These are phyloP conservation scores for Eimeria praecox DNA, from an alignment of 169 alveolate genomes.

Conservation along the genomic window DNA sequence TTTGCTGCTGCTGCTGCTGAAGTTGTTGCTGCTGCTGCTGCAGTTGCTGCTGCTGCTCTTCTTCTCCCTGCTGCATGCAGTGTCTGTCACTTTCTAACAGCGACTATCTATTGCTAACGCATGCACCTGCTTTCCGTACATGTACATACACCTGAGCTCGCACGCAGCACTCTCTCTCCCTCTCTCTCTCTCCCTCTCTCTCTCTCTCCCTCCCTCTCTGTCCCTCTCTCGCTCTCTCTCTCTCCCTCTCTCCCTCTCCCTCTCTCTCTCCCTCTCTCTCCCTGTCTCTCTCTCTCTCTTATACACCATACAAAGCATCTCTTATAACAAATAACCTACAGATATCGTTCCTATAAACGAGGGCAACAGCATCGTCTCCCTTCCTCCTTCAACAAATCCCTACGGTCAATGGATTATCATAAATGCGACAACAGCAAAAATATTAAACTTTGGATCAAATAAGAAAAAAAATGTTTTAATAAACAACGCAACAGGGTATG, in stretches of 20 bases:
- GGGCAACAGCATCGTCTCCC: neutral
- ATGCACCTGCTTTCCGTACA: neutral
- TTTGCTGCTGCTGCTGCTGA: neutral
- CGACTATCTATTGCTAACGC: neutral
- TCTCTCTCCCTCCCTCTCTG: too few species aligned
- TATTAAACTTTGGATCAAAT: slow-evolving; percentile 65
- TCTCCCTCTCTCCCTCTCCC: too few species aligned
- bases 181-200: too few species aligned
- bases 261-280: too few species aligned
- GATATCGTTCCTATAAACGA: slow-evolving; percentile 59
- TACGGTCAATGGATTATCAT: slow-evolving; percentile 74
- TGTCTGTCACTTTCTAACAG: neutral
- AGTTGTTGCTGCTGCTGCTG: neutral
- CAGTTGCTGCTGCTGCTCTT: neutral
- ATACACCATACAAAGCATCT: too few species aligned
- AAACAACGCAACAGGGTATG: slow-evolving; percentile 65
- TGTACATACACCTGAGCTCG: neutral
- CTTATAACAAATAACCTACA: neutral
- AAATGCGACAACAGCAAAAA: slow-evolving; percentile 31
- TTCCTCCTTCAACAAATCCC: slow-evolving; percentile 55
- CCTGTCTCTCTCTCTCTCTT: too few species aligned
- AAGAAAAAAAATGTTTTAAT: slow-evolving; percentile 53
- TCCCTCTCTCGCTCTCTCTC: too few species aligned
- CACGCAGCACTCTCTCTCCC: neutral
- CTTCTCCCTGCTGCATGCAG: neutral